Evolutionary conservation across 371 early-diverging fungal species (phyloP), one percentile per base, ranked within the genome.

Genomic region (Mucor lusitanicus): DNA sequence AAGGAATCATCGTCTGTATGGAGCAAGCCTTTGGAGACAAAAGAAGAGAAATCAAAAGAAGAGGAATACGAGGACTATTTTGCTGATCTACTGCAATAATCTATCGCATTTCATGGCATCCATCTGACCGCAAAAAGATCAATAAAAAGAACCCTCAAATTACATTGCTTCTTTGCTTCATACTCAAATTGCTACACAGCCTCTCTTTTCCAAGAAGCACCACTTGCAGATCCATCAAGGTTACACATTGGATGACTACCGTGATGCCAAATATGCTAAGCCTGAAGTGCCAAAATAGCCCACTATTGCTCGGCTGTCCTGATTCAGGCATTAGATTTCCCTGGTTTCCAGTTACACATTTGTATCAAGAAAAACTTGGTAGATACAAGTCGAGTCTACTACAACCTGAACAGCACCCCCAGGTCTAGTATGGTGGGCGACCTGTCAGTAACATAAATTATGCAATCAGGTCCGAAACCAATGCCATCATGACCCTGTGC

Each of bases 31-130:
- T n/a, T 78, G 13, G 73, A 77, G 33, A 30, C 50, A 1, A 65
- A 72, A 28, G 67, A 77, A 39, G 84, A 84, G 57, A 81, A 78
- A 50, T 65, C 84, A 50, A 75, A 73, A 28, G 77, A 78, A 60
- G 82, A 81, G 61, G 81, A 83, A 53, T 75, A 76, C 57, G 81
- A 80, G 39, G 81, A 81, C 40, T 83, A 83, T 48, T 79, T 83
- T 68, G 76, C 81, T 11, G 83, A 83, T 70, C 63, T 83, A 17
- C 60, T 82, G 28, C 77, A 78, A 60, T 80, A 71, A 70, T 32
- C 40, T 17, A 40, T 5, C 17, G 13, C 11, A 37, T 37, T 13
- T 13, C 37, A 37, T 37, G 13, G 37, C 13, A 12, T 37, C 37
- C 11, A 37, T 1, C 13, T 37, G 1, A 2, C 37, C 37, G 2